Percentiles rank a stretch among this genome's conserved stretches.
phyloP scores from a whole-genome alignment of 2,329 filamentous ascomycete genomes.

The Penicillium sp. region DNA sequence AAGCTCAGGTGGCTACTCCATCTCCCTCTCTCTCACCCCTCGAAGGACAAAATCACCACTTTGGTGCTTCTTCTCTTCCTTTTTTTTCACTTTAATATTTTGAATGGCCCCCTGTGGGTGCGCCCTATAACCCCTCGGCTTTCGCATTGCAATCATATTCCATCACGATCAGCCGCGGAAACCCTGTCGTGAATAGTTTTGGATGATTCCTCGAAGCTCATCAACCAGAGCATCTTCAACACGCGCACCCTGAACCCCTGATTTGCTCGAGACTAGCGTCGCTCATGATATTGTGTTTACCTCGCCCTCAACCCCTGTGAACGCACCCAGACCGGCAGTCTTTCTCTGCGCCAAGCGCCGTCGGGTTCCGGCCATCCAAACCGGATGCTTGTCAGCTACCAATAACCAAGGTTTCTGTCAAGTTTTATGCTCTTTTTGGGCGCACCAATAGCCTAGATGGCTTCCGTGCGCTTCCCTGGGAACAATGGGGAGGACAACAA shows the following conservation, averaged over 20 bases:
- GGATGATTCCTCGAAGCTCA: background rate
- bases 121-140: conserved; percentile 6
- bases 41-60: conserved; percentile 6
- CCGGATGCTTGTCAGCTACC: conserved; percentile 28
- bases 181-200: conserved; percentile 2
- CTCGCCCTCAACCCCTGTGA: conserved; percentile 6
- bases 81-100: conserved; percentile 2
- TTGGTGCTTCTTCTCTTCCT: conserved; percentile 4
- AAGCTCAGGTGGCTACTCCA: conserved; percentile 3
- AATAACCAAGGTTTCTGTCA: conserved; percentile 14
- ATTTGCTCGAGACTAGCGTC: background rate
- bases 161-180: conserved; percentile 4
- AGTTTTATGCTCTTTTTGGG: conserved; percentile 31
- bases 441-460: conserved; percentile 36
- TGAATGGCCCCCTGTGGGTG: conserved; percentile 27
- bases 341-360: conserved; percentile 15
- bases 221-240: background rate
- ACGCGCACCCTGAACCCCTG: background rate
- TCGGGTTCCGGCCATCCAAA: conserved; percentile 26
- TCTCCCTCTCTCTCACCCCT: conserved; percentile 7
- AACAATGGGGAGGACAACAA: conserved; percentile 22
- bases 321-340: background rate
- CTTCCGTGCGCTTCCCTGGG: conserved; percentile 37
- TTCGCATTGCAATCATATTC: conserved; percentile 2
- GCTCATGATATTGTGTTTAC: conserved; percentile 9